Percentiles rank a stretch among this genome's conserved stretches.
These are phyloP conservation scores for Cystobasidiaceae sp. DNA, from an alignment of 1,284 basidiomycete genomes.

Conservation along the genomic window DNA sequence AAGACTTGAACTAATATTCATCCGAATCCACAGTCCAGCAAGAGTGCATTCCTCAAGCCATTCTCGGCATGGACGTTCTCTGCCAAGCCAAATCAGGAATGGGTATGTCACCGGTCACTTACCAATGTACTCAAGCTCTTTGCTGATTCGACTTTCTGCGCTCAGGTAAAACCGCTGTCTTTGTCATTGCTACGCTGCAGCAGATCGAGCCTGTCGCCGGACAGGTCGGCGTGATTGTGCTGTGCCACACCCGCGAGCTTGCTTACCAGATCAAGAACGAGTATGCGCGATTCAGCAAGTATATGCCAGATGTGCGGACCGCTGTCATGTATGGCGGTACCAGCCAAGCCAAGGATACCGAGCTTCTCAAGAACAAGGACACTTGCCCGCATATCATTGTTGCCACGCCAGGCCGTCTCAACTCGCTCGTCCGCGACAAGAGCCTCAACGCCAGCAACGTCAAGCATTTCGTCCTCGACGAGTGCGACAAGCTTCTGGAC, in stretches of 20 bases:
- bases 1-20: too few species aligned
- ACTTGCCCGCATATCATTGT: conserved; percentile 99
- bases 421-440: conserved; percentile 88
- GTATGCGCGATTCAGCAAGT: conserved; percentile 98
- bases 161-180: conserved; percentile 90
- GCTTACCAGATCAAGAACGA: conserved; percentile 99
- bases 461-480: conserved; percentile 99
- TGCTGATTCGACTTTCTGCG: not conserved
- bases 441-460: conserved; percentile 85
- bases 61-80: conserved; percentile 97
- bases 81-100: conserved; percentile 99
- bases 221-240: conserved; percentile 93
- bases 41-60: conserved; percentile 99
- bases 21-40: conserved; percentile 79
- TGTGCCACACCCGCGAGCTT: conserved; percentile 98
- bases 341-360: conserved; percentile 87
- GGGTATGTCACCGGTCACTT: conserved; percentile 48
- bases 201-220: conserved; percentile 98
- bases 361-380: conserved; percentile 88
- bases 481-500: conserved; percentile 99
- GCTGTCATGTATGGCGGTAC: conserved; percentile 98
- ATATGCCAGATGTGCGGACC: conserved; percentile 98
- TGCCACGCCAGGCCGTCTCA: conserved; percentile 92
- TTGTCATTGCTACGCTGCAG: conserved; percentile 94
- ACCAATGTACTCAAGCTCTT: not conserved